Evolutionary conservation across 2,329 filamentous ascomycete species (phyloP).

Genomic region (Calonectria naviculata): DNA sequence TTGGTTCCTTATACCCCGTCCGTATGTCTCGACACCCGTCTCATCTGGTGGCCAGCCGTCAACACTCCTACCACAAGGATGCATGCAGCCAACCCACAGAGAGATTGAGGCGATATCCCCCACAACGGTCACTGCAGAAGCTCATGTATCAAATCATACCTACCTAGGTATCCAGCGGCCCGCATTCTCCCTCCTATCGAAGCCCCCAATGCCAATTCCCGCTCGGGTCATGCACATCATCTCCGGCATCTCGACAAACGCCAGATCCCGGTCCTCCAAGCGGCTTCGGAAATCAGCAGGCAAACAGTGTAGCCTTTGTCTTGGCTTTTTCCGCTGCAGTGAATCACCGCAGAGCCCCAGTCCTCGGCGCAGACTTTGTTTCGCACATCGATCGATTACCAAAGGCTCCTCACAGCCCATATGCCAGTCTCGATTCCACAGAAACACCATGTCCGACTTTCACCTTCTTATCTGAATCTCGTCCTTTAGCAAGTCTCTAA

Average conservation of each 20-base stretch:
- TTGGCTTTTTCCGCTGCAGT: not conserved
- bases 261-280: not conserved
- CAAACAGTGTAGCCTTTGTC: not conserved
- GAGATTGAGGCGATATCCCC: not conserved
- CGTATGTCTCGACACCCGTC: not conserved
- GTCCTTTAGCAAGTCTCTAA: not conserved
- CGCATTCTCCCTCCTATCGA: not conserved
- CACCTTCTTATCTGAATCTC: conserved; percentile 16
- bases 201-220: not conserved
- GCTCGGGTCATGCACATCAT: not conserved
- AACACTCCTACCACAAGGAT: conserved; percentile 29
- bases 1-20: conserved; percentile 23
- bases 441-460: conserved; percentile 15
- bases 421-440: conserved; percentile 17
- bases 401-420: conserved; percentile 26
- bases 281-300: not conserved
- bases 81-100: not conserved
- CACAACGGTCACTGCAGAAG: not conserved
- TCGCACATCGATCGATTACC: conserved; percentile 18
- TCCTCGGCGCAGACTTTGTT: conserved; percentile 24
- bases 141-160: not conserved
- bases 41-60: conserved; percentile 1
- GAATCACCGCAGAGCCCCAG: not conserved
- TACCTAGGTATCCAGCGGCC: not conserved
- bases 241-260: not conserved